Conservation (phyloP, 2,329 filamentous ascomycete species). For the Xylariaceae sp. region DNA sequence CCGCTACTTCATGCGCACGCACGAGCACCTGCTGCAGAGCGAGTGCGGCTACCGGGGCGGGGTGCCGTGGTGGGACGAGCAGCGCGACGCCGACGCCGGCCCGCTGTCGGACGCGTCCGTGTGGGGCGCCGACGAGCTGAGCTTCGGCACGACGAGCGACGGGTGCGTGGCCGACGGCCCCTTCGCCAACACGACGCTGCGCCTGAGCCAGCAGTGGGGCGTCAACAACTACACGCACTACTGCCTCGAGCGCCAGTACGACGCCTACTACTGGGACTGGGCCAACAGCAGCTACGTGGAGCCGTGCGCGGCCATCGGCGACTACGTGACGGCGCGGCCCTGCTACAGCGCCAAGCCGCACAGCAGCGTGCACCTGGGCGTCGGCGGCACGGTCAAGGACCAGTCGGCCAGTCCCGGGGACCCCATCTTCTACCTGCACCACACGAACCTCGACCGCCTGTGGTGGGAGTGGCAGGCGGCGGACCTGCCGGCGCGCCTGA, state of each 20-base stretch:
- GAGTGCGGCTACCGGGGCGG: conserved; percentile 20
- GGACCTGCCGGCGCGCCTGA: conserved; percentile 13
- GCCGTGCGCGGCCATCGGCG: conserved; percentile 6
- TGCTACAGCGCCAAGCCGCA: conserved; percentile 15
- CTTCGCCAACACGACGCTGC: conserved; percentile 26
- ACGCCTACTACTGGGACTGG: conserved; percentile 7
- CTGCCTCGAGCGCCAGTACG: conserved; percentile 18
- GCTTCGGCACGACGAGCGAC: conserved; percentile 14
- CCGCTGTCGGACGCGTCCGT: conserved; percentile 17
- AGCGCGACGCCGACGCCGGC: conserved; percentile 16
- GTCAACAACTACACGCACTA: conserved; percentile 7
- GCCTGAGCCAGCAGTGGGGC: conserved; percentile 18
- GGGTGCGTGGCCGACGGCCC: conserved; percentile 27
- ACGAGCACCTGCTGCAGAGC: conserved; percentile 22
- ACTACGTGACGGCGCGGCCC: conserved; percentile 8
- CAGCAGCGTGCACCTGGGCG: conserved; percentile 12
- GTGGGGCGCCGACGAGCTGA: conserved; percentile 15
- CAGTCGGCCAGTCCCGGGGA: conserved; percentile 12
- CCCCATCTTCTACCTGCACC: conserved; percentile 20
- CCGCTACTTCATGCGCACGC: conserved; percentile 22
- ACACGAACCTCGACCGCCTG: conserved; percentile 17
- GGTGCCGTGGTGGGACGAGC: conserved; percentile 26
- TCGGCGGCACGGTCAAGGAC: conserved; percentile 13
- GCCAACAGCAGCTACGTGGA: conserved; percentile 9
- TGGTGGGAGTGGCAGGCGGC: conserved; percentile 20